Evolutionary conservation across 1,284 basidiomycete genomes (phyloP), one percentile per base, ranked within the genome.

Genomic region (Ustilago cynodontis): DNA sequence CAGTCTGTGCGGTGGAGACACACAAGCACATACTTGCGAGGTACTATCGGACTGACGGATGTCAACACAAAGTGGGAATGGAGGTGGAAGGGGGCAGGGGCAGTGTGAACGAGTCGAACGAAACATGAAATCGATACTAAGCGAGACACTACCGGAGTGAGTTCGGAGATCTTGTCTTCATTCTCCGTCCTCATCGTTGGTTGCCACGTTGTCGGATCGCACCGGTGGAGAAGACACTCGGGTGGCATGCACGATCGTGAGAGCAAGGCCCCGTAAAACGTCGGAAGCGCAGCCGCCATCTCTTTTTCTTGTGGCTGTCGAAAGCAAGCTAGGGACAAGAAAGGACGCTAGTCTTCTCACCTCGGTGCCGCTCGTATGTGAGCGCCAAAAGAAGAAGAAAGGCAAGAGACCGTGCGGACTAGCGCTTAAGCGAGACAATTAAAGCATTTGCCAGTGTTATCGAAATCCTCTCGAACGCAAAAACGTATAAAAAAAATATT

Each of bases 361-460:
- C 14, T 33, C 41, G 41, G 28, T 47, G 43, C 28, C 41, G 28
- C 28, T 47, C 20, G n/a, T 49, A 47, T 29, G 39, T 43, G 54
- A n/a, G 24, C 47, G 47, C 47, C 47, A 49, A 49, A 49, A 49
- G 47, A 49, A 26, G 26, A 49, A n/a, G n/a, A n/a, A n/a, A 28
- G 0, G 26, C 22, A 35, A 29, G 5, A 24, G 9, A 43, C 41
- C 55, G 47, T 57, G 41, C 55, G 47, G 55, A 47, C 55, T 47
- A 47, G n/a, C 28, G 55, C 55, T 47, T 49, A 57, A 57, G 55
- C 54, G 54, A 57, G 55, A 57, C 55, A 26, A 47, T 28, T 45
- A 47, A 47, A 20, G 29, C 28, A 39, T 47, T 56, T 22, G n/a
- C n/a, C n/a, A n/a, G n/a, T n/a, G 41, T 13, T 43, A n/a, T 43